Evolutionary conservation across 78 protist species (phyloP).

Genomic region (Capsaspora owczarzaki): DNA sequence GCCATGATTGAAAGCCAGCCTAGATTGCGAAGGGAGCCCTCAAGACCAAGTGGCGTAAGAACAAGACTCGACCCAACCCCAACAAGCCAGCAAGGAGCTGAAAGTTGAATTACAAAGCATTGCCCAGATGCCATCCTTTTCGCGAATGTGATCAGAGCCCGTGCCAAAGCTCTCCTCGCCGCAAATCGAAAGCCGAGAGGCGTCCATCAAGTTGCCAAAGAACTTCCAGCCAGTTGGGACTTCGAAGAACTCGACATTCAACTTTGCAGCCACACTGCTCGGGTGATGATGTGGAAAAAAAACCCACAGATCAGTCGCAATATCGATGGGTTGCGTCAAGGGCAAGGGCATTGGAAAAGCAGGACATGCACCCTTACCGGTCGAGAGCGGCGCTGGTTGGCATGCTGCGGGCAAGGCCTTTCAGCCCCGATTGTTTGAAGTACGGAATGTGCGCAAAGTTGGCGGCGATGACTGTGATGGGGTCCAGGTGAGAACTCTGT

Average conservation of each 20-base stretch:
- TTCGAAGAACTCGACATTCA: background rate
- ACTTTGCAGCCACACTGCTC: background rate
- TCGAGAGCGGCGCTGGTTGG: slow-evolving; percentile 76
- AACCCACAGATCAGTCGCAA: no score
- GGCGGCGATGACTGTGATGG: slow-evolving; percentile 72
- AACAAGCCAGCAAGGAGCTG: no score
- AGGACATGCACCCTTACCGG: no score
- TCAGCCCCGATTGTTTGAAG: slow-evolving; percentile 55
- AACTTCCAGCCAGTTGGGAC: slow-evolving; percentile 85
- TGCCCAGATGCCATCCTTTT: slow-evolving; percentile 98
- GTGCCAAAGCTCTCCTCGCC: slow-evolving; percentile 98
- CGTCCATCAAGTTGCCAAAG: slow-evolving; percentile 95
- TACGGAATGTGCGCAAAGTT: slow-evolving; percentile 66
- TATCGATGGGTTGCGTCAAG: no score
- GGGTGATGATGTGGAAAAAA: no score
- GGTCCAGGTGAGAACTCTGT: no score
- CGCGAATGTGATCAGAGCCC: slow-evolving; percentile 88
- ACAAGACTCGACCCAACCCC: no score
- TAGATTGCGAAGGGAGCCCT: background rate
- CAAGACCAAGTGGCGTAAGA: background rate
- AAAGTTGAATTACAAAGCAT: background rate
- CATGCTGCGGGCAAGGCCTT: slow-evolving; percentile 89
- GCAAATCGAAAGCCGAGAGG: slow-evolving; percentile 60
- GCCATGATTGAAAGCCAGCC: slow-evolving; percentile 79
- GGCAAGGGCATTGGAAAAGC: no score